Base-by-base conservation (phyloP, 768 basidiomycete species). In the Candolleomyces eurysporus region DNA sequence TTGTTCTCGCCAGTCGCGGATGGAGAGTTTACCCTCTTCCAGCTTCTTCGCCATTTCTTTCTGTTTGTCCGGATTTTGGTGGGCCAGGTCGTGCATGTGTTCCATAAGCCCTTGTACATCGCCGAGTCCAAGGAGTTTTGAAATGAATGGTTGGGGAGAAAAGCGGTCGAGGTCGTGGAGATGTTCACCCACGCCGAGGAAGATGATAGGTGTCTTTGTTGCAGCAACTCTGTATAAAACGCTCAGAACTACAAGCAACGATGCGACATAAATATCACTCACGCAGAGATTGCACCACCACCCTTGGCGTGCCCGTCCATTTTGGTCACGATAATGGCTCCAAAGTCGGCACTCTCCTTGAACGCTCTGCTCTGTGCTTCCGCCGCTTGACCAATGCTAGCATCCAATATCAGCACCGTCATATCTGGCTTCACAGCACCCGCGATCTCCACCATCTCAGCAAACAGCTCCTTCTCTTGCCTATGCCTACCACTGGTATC, bases 291-390 rank as follows among this genome's bases (percentile, higher is more conserved):
- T 32, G 97, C 97, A 22, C 97, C 97, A 73, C 97, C 97, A 59
- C 97, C 97, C 72, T 97, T 98, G 1, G 97, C 97, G 68, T 99
- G 97, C 4, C 97, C 97, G 67, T 99, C 97, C 88, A 99, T 94
- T 77, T 99, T 99, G 11, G 97, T 99, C 16, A 99, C 97, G 62
- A 99, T 97, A 65, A 99, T 99, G 2, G 96, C 97, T 60, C 96
- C 97, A 71, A 99, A 99, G 71, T 97, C 87, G 21, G 95, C 92
- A 62, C 91, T 94, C 64, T 98, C 96, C 76, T 99, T 99, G 83
- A 99, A 99, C 1, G 97, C 97, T 46, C 87, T 85, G 72, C 91
- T 91, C 70, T 99, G 97, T 5, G 92, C 91, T 71, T 99, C 97
- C 14, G 97, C 97, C 9, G 97, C 96, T 82, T 99, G 97, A 70